A percentile compares a stretch with the other conserved stretches of the same genome.
phyloP scores from a whole-genome alignment of 805 yeast genomes.

The Dipodascopsis tothii region DNA sequence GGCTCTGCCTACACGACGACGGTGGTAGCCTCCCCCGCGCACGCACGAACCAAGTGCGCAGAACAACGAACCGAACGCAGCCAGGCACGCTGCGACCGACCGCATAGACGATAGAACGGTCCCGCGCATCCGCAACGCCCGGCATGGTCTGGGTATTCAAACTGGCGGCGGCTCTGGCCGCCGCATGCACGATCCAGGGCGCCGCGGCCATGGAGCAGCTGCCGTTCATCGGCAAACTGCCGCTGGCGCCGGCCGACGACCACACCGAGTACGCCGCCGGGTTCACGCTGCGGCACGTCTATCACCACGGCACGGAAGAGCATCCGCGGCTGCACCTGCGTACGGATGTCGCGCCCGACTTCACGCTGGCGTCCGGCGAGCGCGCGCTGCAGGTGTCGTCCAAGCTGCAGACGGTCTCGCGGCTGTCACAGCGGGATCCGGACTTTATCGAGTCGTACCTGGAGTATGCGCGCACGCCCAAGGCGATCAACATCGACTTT shows the following conservation, averaged over 20 bases:
- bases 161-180: too few relatives aligned
- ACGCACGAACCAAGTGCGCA: too few relatives aligned
- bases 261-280: slow-evolving; percentile 10
- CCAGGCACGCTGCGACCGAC: too few relatives aligned
- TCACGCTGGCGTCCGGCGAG: slow-evolving; percentile 7
- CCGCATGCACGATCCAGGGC: too few relatives aligned
- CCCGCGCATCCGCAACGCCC: too few relatives aligned
- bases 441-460: slow-evolving; percentile 60
- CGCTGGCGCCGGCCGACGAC: slow-evolving; percentile 1
- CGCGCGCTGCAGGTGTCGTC: slow-evolving; percentile 8
- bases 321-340: slow-evolving; percentile 16
- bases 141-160: too few relatives aligned
- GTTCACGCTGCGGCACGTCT: slow-evolving; percentile 19
- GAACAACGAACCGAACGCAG: too few relatives aligned
- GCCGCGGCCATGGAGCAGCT: slow-evolving; percentile 6
- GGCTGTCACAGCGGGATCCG: slow-evolving; percentile 47
- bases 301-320: slow-evolving; percentile 17
- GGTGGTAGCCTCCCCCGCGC: too few relatives aligned
- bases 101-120: too few relatives aligned
- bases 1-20: too few relatives aligned
- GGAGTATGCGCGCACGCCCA: slow-evolving; percentile 40
- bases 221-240: slow-evolving; percentile 11
- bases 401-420: slow-evolving; percentile 10
- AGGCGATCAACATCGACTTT: slow-evolving; percentile 6
- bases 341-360: slow-evolving; percentile 8